Evolutionary conservation across 805 yeast genomes (phyloP).

Genomic region (Candida suzukii): DNA sequence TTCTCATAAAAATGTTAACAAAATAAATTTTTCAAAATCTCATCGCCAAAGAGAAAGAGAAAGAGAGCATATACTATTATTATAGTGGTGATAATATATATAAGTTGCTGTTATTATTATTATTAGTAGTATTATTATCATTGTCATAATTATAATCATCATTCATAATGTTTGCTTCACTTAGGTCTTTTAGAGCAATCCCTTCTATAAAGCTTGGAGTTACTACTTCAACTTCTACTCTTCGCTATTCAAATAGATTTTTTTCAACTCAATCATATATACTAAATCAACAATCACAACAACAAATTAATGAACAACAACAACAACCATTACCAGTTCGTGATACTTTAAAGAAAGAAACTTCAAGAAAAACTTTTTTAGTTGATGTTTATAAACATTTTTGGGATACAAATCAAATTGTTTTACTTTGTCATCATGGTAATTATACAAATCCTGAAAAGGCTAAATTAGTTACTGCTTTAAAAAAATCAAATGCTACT

Average conservation of each 20-base stretch:
- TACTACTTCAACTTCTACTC: background rate
- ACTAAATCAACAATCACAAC: conserved; percentile 1
- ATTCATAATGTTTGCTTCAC: background rate
- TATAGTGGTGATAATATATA: no score
- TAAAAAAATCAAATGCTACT: conserved; percentile 60
- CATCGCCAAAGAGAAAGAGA: no score
- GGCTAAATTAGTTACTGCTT: conserved; percentile 50
- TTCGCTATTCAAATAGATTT: no score
- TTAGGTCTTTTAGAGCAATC: conserved; percentile 4
- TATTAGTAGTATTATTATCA: no score
- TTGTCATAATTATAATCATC: no score
- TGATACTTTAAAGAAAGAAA: conserved; percentile 48
- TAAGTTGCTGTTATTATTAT: no score
- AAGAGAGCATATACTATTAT: no score
- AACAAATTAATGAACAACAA: background rate
- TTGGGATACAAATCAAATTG: conserved; percentile 59
- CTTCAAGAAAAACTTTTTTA: conserved; percentile 79
- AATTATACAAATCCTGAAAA: conserved; percentile 69
- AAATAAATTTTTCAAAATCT: no score
- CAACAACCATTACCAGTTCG: conserved; percentile 6
- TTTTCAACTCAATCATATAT: background rate
- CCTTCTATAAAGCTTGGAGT: conserved; percentile 1
- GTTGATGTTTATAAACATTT: conserved; percentile 73
- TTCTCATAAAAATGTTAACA: no score
- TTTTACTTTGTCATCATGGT: conserved; percentile 80